Conservation (phyloP, 2,329 filamentous ascomycete species). For the Berkeleyomyces rouxiae region DNA sequence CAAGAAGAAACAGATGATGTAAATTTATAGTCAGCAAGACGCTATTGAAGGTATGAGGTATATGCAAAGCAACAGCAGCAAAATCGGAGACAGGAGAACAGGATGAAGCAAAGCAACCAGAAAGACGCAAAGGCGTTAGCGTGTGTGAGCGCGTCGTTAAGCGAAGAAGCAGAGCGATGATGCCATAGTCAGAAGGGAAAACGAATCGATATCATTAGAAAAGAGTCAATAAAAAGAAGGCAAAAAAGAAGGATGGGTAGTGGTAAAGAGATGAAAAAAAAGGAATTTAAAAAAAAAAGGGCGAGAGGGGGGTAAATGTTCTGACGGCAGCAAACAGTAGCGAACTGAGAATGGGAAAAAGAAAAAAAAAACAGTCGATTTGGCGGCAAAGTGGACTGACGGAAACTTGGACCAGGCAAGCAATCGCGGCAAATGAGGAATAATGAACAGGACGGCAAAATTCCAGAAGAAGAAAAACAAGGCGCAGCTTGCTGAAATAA, state of each 20-base stretch:
- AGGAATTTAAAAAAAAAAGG: conserved; percentile 1
- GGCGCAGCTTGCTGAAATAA: too few relatives aligned
- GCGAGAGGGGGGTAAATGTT: background rate
- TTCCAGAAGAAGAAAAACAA: background rate
- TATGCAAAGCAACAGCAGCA: background rate
- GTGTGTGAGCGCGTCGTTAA: background rate
- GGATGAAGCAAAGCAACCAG: background rate
- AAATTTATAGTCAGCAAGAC: too few relatives aligned
- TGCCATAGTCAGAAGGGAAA: background rate
- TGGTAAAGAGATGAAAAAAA: conserved; percentile 5
- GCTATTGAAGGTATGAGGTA: too few relatives aligned
- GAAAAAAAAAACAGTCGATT: background rate
- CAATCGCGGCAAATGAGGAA: background rate
- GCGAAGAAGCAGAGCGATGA: background rate
- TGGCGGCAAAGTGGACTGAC: background rate
- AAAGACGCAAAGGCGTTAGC: background rate
- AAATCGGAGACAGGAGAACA: background rate
- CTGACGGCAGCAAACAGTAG: background rate
- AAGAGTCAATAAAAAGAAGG: background rate
- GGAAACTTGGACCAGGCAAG: background rate
- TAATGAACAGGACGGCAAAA: background rate
- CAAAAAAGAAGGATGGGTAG: background rate
- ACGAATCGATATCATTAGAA: background rate
- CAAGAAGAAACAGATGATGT: background rate
- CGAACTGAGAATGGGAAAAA: background rate